Base-by-base conservation (phyloP, 1,284 basidiomycete species). In the Cutaneotrichosporon sp. region DNA sequence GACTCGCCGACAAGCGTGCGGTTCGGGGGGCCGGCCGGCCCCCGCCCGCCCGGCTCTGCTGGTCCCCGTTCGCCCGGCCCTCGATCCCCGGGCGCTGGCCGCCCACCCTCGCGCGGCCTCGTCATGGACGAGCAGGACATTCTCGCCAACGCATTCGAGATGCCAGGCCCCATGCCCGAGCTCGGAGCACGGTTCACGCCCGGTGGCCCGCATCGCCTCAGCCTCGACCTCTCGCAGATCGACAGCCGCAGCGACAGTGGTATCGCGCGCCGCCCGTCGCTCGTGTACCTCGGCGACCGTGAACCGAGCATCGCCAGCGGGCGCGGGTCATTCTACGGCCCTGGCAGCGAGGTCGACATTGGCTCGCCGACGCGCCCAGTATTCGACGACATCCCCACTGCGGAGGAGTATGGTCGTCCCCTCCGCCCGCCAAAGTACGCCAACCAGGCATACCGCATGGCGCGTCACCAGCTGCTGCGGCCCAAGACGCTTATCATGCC, bases 401-500 rank as follows among this genome's bases (percentile, higher is more conserved):
- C 73, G 0, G 66, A 67, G 22, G 68, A 74, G 54, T 76, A 71
- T 45, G 74, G 73, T 33, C 62, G 68, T 49, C 73, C 76, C 2
- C 69, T 78, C 10, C 62, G 64, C 36, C 67, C 74, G 5, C 52
- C 64, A 14, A 68, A 69, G 57, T 77, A 76, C 60, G 33, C 20
- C 33, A 25, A n/a, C 45, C 42, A 64, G 27, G 57, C 66, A 2
- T 42, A 53, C 25, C 64, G 57, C 18, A 33, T 72, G 18, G 56
- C 64, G 52, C 67, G 72, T 4, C 58, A 62, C 5, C 65, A 69
- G 38, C 68, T 78, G 4, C 60, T 78, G 3, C 72, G 76, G 1
- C 79, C 79, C 4, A 73, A 73, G 56, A 74, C 70, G 8, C 70
- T 80, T 18, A 63, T 79, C 60, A 78, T 80, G 77, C 79, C 79